Evolutionary conservation across 192 early-diverging fungal species (phyloP).

Genomic region (Umbelopsis sp.): DNA sequence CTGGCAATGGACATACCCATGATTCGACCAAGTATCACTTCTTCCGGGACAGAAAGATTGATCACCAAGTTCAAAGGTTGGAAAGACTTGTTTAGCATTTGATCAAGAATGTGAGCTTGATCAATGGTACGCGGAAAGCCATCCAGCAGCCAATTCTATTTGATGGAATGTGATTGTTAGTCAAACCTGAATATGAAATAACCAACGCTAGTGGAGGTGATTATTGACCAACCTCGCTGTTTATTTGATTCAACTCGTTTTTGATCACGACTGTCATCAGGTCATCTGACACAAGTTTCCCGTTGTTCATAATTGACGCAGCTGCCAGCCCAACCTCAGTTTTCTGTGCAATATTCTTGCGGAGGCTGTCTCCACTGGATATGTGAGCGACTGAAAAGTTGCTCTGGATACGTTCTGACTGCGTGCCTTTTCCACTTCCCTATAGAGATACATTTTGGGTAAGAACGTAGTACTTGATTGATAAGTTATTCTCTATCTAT

Average conservation of each 20-base stretch:
- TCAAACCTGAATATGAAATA: not conserved
- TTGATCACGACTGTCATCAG: constrained; percentile 68
- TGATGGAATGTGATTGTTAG: not conserved
- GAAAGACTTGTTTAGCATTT: constrained; percentile 49
- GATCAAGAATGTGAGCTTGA: constrained; percentile 80
- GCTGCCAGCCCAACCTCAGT: constrained; percentile 65
- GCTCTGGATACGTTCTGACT: constrained; percentile 73
- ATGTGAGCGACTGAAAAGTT: constrained; percentile 70
- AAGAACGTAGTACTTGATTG: constrained; percentile 3
- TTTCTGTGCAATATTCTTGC: constrained; percentile 75
- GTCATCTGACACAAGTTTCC: constrained; percentile 72
- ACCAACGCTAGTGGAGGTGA: not conserved
- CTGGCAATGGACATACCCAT: constrained; percentile 51
- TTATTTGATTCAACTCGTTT: constrained; percentile 57
- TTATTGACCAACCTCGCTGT: constrained; percentile 43
- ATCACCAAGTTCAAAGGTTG: constrained; percentile 84
- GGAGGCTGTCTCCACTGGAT: constrained; percentile 88
- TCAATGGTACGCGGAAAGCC: constrained; percentile 87
- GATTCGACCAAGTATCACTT: constrained; percentile 87
- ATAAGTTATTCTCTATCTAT: not conserved
- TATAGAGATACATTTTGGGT: constrained; percentile 25
- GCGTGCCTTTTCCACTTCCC: constrained; percentile 92
- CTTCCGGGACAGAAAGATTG: constrained; percentile 90
- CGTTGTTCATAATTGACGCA: constrained; percentile 53
- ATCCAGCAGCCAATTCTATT: constrained; percentile 79